Conservation (phyloP, 2,329 filamentous ascomycete genomes). For the Coniella lustricola region DNA sequence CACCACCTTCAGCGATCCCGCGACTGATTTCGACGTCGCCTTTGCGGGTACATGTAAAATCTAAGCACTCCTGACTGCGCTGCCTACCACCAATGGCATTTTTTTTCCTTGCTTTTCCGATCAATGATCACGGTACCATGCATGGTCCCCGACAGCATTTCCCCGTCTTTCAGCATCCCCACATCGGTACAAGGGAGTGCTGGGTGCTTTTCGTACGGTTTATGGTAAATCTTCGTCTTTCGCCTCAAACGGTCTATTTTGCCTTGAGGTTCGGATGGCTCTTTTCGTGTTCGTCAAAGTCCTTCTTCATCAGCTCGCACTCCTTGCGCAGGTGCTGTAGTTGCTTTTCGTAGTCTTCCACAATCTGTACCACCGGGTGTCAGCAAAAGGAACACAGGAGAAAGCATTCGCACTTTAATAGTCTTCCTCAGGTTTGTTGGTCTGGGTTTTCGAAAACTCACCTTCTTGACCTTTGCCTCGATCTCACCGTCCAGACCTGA, state of each 20-base stretch:
- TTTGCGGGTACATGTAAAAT: too few species aligned
- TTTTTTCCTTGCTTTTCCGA: too few species aligned
- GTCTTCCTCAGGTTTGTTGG: not conserved
- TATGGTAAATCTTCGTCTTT: not conserved
- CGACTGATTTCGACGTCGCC: too few species aligned
- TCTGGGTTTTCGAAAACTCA: too few species aligned
- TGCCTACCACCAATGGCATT: too few species aligned
- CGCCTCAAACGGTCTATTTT: not conserved
- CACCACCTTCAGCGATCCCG: too few species aligned
- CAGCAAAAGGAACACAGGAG: constrained; percentile 15
- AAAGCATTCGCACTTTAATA: too few species aligned
- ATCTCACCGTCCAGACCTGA: constrained; percentile 62
- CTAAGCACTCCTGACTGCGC: too few species aligned
- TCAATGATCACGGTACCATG: too few species aligned
- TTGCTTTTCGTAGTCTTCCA: constrained; percentile 78
- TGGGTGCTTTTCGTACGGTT: not conserved
- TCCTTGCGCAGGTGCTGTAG: constrained; percentile 69
- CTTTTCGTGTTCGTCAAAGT: constrained; percentile 50
- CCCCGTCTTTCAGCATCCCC: not conserved
- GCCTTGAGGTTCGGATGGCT: constrained; percentile 27
- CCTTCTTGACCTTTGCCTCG: constrained; percentile 67
- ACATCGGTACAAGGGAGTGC: not conserved
- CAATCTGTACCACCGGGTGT: constrained; percentile 43
- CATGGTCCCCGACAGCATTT: too few species aligned
- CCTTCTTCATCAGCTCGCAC: constrained; percentile 54